phyloP scores from a whole-genome alignment of 768 basidiomycete genomes.

The Russula earlei region DNA sequence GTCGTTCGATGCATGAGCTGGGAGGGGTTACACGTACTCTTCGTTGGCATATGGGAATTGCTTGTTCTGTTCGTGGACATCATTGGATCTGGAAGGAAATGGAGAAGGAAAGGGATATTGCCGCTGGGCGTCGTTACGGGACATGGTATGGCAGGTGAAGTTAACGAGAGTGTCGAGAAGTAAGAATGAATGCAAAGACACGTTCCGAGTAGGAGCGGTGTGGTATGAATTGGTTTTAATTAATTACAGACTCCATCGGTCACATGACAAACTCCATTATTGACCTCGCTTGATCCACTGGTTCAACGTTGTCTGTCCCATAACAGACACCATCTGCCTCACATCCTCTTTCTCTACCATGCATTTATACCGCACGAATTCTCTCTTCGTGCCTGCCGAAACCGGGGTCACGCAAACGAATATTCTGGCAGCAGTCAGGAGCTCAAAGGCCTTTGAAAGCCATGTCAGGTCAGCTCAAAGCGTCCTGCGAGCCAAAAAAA shows the following conservation, averaged over 20 bases:
- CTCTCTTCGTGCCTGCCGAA: conserved; percentile 44
- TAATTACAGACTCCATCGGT: background rate
- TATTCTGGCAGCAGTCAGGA: conserved; percentile 45
- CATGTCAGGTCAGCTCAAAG: background rate
- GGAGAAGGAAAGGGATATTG: background rate
- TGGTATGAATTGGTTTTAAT: too few species aligned
- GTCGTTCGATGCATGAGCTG: background rate
- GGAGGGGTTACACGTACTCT: conserved; percentile 37
- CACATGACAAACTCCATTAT: conserved; percentile 19
- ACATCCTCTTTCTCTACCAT: conserved; percentile 54
- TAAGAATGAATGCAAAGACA: background rate
- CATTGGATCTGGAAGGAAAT: conserved; percentile 16
- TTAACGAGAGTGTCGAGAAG: conserved; percentile 17
- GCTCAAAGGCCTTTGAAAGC: conserved; percentile 69
- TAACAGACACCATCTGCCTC: conserved; percentile 53
- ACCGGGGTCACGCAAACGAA: conserved; percentile 45
- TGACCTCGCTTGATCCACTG: conserved; percentile 67
- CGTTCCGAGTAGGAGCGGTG: background rate
- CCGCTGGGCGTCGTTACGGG: background rate
- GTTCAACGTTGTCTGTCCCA: conserved; percentile 60
- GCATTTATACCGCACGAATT: conserved; percentile 71
- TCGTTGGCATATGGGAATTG: conserved; percentile 48
- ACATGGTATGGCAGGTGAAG: background rate
- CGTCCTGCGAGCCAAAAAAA: background rate
- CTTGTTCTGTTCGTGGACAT: conserved; percentile 28